Conservation (phyloP, 495 filamentous ascomycete species). For the Pyronema omphalodes region DNA sequence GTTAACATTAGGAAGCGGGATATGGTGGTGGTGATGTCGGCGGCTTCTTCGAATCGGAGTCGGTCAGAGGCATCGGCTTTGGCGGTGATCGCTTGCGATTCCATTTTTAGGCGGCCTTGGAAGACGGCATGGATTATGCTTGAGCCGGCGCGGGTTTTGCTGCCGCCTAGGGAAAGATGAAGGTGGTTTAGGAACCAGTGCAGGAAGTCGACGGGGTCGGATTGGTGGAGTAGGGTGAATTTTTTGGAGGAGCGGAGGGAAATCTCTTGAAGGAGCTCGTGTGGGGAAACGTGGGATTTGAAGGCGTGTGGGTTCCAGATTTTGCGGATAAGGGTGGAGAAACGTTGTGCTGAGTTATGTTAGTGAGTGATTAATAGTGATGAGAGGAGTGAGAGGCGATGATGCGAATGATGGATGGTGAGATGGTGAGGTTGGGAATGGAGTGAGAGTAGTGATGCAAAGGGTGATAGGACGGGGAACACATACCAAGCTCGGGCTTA, state of each 20-base stretch:
- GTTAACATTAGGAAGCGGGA: conserved; percentile 77
- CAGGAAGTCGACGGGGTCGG: conserved; percentile 89
- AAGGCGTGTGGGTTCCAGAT: conserved; percentile 97
- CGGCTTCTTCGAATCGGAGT: conserved; percentile 83
- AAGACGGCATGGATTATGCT: conserved; percentile 81
- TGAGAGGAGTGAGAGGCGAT: conserved; percentile 30
- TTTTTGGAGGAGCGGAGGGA: conserved; percentile 75
- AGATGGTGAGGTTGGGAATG: background rate
- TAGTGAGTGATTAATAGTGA: background rate
- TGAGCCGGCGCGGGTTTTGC: conserved; percentile 61
- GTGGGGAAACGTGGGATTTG: conserved; percentile 89
- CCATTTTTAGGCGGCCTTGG: conserved; percentile 78
- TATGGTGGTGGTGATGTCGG: conserved; percentile 53
- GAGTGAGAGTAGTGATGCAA: background rate
- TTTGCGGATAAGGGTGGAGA: conserved; percentile 82
- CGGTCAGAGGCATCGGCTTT: conserved; percentile 75
- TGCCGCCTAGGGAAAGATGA: conserved; percentile 78
- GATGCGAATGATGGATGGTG: conserved; percentile 28
- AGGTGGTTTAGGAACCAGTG: conserved; percentile 95
- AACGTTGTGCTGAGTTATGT: conserved; percentile 40
- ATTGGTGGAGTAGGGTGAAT: conserved; percentile 78
- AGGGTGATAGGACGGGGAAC: background rate
- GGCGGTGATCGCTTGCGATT: conserved; percentile 86
- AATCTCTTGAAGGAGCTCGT: conserved; percentile 91
- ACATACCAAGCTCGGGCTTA: conserved; percentile 30